These are phyloP conservation scores for Colletotrichum tofieldiae DNA, from an alignment of 2,329 filamentous ascomycete genomes.

Conservation along the genomic window DNA sequence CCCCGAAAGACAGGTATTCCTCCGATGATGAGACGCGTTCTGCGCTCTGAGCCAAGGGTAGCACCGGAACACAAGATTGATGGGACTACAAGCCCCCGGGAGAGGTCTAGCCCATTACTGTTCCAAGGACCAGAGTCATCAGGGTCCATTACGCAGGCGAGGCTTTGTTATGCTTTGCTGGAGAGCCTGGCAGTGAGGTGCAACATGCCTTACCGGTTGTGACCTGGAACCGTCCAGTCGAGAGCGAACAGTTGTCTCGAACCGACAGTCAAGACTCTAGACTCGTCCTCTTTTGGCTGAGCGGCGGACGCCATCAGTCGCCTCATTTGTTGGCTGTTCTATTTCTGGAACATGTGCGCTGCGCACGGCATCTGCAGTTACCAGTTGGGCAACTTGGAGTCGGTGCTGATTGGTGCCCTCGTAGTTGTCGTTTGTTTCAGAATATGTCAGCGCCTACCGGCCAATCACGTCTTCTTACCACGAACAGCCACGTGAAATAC, in stretches of 20 bases:
- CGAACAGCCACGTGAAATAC: conserved; percentile 8
- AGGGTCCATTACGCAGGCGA: conserved; percentile 18
- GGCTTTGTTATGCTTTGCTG: background rate
- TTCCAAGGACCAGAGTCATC: conserved; percentile 18
- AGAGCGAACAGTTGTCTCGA: conserved; percentile 5
- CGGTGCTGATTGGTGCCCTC: conserved; percentile 39
- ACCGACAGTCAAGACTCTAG: background rate
- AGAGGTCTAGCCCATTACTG: conserved; percentile 29
- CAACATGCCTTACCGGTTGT: background rate
- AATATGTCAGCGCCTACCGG: conserved; percentile 51
- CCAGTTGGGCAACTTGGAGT: conserved; percentile 3
- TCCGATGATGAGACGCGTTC: conserved; percentile 30
- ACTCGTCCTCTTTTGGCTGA: background rate
- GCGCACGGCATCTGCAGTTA: conserved; percentile 27
- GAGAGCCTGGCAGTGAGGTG: background rate
- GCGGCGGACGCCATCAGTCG: conserved; percentile 15
- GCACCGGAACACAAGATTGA: conserved; percentile 23
- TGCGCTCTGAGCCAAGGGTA: conserved; percentile 4
- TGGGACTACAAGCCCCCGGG: conserved; percentile 16
- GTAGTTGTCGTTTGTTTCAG: conserved; percentile 54
- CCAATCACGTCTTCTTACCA: conserved; percentile 46
- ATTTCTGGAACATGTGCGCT: conserved; percentile 36
- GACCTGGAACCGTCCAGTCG: background rate
- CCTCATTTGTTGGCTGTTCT: conserved; percentile 31
- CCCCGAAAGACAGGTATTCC: conserved; percentile 26